These are phyloP conservation scores for Cercospora zeina DNA, from an alignment of 2,329 filamentous ascomycete genomes.

Conservation along the genomic window DNA sequence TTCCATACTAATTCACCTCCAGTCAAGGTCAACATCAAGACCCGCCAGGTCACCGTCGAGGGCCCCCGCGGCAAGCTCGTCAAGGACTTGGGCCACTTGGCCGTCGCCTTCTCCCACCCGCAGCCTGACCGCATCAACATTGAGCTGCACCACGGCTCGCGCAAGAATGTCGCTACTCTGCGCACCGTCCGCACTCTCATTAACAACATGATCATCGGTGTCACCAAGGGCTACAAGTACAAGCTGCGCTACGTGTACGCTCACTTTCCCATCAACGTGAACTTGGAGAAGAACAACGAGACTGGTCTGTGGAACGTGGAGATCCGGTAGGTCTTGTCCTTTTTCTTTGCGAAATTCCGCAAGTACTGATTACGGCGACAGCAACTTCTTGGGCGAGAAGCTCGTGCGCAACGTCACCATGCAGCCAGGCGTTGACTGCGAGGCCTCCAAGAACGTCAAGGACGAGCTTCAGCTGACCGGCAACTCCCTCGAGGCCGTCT, in stretches of 20 bases:
- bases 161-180: constrained; percentile 97
- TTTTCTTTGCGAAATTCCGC: background rate
- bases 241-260: constrained; percentile 99
- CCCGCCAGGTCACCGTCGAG: constrained; percentile 93
- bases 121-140: constrained; percentile 87
- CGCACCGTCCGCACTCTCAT: constrained; percentile 97
- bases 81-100: constrained; percentile 95
- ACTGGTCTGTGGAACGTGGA: constrained; percentile 87
- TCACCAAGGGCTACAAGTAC: constrained; percentile 99
- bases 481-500: constrained; percentile 96
- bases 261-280: constrained; percentile 99
- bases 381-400: constrained; percentile 99
- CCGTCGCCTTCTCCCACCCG: constrained; percentile 90
- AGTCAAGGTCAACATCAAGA: constrained; percentile 99
- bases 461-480: constrained; percentile 91
- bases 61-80: constrained; percentile 94
- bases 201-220: constrained; percentile 97
- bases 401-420: constrained; percentile 89
- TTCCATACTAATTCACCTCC: constrained; percentile 33
- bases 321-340: constrained; percentile 80
- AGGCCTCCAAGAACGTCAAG: constrained; percentile 90
- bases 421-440: constrained; percentile 85
- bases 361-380: constrained; percentile 43
- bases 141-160: constrained; percentile 96
- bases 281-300: constrained; percentile 94